These are phyloP conservation scores for Ceratonia siliqua DNA, from an alignment of 306 rosid genomes.

Conservation along the genomic window DNA sequence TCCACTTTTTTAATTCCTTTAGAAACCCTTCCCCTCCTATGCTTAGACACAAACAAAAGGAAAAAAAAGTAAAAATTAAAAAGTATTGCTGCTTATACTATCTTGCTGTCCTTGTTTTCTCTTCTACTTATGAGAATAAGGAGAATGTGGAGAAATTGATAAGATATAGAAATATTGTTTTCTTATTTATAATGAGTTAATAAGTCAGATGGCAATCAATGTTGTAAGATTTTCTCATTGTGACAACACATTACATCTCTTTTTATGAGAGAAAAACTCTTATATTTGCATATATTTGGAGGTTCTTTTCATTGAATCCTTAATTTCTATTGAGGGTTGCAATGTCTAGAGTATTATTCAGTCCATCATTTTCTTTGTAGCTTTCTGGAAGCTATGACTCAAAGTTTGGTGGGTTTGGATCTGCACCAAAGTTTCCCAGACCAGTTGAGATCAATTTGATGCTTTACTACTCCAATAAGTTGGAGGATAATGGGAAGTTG, in stretches of 20 bases:
- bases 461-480: conserved; percentile 73
- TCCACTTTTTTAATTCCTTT: conserved; percentile 5
- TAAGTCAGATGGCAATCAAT: conserved; percentile 8
- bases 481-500: conserved; percentile 63
- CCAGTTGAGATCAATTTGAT: conserved; percentile 91
- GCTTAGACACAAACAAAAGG: neutral
- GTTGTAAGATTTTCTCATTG: conserved; percentile 21
- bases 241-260: neutral
- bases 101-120: conserved; percentile 11
- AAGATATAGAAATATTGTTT: conserved; percentile 9
- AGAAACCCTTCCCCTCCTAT: neutral
- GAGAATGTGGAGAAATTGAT: neutral
- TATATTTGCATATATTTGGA: conserved; percentile 17
- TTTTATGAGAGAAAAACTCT: neutral
- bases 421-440: conserved; percentile 95
- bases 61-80: neutral
- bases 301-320: conserved; percentile 17
- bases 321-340: conserved; percentile 21
- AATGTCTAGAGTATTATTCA: conserved; percentile 11
- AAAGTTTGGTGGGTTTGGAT: conserved; percentile 86
- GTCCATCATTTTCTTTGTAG: conserved; percentile 47
- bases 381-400: conserved; percentile 80
- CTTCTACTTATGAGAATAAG: conserved; percentile 4
- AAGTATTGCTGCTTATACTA: neutral
- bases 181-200: conserved; percentile 13